Evolutionary conservation across 345 rosid genomes (phyloP), one percentile per base, ranked within the genome.

Genomic region (Hypericum perforatum): DNA sequence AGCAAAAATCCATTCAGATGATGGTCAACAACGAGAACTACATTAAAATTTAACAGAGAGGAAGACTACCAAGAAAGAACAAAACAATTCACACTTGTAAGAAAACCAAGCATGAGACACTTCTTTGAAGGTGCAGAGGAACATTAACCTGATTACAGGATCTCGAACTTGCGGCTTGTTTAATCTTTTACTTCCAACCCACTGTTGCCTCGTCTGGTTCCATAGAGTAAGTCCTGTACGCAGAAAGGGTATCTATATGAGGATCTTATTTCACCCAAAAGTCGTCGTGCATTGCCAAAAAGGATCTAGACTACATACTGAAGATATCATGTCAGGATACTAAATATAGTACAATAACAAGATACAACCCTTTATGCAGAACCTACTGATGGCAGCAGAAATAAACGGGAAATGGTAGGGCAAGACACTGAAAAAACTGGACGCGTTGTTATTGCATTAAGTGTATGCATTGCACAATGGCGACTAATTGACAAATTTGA

Each of bases 161-260:
- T 84, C 87, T 61, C 59, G 79, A 66, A 60, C 40, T 70, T 58
- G 77, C 39, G 57, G 60, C 64, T 38, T 66, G 36, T 57, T 65
- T 45, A 74, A 54, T 56, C 54, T 70, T 60, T 73, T 76, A 55
- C 55, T 76, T 68, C 78, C 75, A 49, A 78, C 71, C 94, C 94
- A 88, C 10, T 73, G 77, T 52, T 80, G 85, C 69, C 90, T 79
- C 12, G 67, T 72, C 64, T 80, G 90, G 68, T 75, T 80, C 96
- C 96, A 88, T 9, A 74, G 79, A 60, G 63, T 72, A 64, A 76
- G 71, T 53, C 96, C 96, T 87, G 71, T 13, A 66, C 29, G 41
- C 36, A 48, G 59, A 6, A 39, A 43, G 16, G 44, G 14, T 63
- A 57, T 22, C 56, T 45, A 39, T 48, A n/a, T 45, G 46, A 43